Percentiles rank a stretch among this genome's conserved stretches.
These are phyloP conservation scores for Metschnikowia rubicola DNA, from an alignment of 805 yeast genomes.

Conservation along the genomic window DNA sequence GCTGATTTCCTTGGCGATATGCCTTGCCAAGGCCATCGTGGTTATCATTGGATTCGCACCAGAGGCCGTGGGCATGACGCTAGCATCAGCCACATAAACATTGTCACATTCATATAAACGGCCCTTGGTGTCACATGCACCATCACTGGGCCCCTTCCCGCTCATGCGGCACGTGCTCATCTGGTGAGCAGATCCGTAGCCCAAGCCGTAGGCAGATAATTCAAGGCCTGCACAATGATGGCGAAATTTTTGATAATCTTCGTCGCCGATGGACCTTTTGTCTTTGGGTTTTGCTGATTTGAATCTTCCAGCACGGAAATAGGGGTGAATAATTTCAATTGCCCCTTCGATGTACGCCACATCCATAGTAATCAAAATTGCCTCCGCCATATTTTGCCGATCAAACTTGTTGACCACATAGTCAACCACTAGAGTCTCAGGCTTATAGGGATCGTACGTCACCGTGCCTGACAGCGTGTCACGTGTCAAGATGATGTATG, in stretches of 20 bases:
- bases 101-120: constrained; percentile 46
- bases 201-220: constrained; percentile 26
- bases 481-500: constrained; percentile 44
- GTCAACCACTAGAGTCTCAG: constrained; percentile 33
- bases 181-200: constrained; percentile 51
- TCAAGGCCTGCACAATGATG: constrained; percentile 24
- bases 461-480: constrained; percentile 45
- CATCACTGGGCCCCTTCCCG: constrained; percentile 42
- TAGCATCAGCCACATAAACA: constrained; percentile 48
- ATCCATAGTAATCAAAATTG: constrained; percentile 40
- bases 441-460: constrained; percentile 27
- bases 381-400: constrained; percentile 35
- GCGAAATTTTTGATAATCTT: constrained; percentile 42
- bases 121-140: constrained; percentile 45
- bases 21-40: constrained; percentile 45
- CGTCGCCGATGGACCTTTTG: constrained; percentile 38
- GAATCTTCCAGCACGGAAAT: constrained; percentile 35
- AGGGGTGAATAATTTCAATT: constrained; percentile 37
- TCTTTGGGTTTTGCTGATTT: constrained; percentile 31
- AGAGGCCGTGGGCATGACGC: constrained; percentile 49
- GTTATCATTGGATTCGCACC: constrained; percentile 55
- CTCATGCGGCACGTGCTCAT: constrained; percentile 51
- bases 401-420: constrained; percentile 43
- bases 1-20: constrained; percentile 36
- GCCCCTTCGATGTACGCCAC: constrained; percentile 49